A percentile compares a stretch with the other conserved stretches of the same genome.
Conservation (phyloP, 2,329 filamentous ascomycete species). For the Monosporascus sp. region DNA sequence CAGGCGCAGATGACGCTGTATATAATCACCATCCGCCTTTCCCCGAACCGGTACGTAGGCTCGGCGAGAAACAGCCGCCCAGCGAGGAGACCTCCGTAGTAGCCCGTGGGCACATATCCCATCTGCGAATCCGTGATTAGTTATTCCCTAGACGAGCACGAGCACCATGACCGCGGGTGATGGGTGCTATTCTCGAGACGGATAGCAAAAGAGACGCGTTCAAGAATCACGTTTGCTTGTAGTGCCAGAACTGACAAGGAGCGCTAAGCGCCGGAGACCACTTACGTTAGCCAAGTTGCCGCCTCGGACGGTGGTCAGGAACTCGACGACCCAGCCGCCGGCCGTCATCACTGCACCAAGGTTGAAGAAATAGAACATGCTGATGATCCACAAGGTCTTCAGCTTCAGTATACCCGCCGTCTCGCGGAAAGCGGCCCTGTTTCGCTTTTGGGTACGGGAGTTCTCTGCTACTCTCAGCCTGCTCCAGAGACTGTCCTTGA, state of each 20-base stretch:
- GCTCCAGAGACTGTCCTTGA: conserved; percentile 39
- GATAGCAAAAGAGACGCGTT: no score
- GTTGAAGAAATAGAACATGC: conserved; percentile 60
- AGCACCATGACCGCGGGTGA: no score
- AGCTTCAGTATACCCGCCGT: conserved; percentile 39
- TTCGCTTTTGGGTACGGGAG: conserved; percentile 17
- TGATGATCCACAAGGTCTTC: conserved; percentile 51
- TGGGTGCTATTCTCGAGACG: no score
- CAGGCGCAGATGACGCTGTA: conserved; percentile 47
- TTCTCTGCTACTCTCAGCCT: conserved; percentile 7
- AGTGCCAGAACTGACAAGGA: no score
- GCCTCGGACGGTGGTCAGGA: conserved; percentile 53
- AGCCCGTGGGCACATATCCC: conserved; percentile 58
- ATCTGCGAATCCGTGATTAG: conserved; percentile 28
- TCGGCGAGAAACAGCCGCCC: conserved; percentile 53
- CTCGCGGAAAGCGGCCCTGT: conserved; percentile 32
- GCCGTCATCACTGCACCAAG: conserved; percentile 52
- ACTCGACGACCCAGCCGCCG: conserved; percentile 60
- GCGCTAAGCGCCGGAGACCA: background rate
- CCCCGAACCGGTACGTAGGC: conserved; percentile 52
- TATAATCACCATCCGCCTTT: conserved; percentile 50
- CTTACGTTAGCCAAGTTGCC: conserved; percentile 40
- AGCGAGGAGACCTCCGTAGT: conserved; percentile 51
- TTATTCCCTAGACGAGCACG: no score
- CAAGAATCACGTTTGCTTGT: no score